Conservation (phyloP, 2,329 filamentous ascomycete genomes). For the Teratosphaeria destructans region DNA sequence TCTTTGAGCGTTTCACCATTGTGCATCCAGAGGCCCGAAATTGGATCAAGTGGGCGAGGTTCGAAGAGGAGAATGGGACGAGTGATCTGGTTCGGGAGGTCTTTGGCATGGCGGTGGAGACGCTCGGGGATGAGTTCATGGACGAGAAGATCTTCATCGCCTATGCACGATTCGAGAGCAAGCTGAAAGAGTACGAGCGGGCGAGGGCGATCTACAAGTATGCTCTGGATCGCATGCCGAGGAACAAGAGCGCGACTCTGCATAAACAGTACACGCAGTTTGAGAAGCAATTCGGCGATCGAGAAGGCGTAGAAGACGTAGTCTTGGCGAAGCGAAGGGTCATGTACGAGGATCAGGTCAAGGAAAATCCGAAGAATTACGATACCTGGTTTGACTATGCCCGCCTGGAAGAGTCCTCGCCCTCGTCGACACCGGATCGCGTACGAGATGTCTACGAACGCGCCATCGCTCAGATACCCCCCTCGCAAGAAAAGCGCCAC, state of each 20-base stretch:
- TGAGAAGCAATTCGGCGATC: slow-evolving; percentile 94
- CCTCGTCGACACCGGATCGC: slow-evolving; percentile 57
- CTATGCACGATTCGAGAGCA: slow-evolving; percentile 90
- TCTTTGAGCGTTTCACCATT: slow-evolving; percentile 82
- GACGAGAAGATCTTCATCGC: slow-evolving; percentile 93
- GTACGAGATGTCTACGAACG: slow-evolving; percentile 90
- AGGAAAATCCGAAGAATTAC: slow-evolving; percentile 92
- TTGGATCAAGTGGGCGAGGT: slow-evolving; percentile 98
- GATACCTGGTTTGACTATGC: slow-evolving; percentile 96
- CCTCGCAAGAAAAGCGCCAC: slow-evolving; percentile 90
- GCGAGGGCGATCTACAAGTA: slow-evolving; percentile 95
- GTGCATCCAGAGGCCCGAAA: slow-evolving; percentile 91
- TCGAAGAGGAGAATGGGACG: slow-evolving; percentile 91
- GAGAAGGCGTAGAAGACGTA: slow-evolving; percentile 87
- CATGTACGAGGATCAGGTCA: slow-evolving; percentile 88
- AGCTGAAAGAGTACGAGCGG: slow-evolving; percentile 89
- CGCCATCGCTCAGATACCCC: slow-evolving; percentile 89
- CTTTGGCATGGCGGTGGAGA: slow-evolving; percentile 78
- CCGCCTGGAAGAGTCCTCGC: slow-evolving; percentile 74
- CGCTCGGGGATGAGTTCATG: slow-evolving; percentile 86
- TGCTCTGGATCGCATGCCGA: slow-evolving; percentile 79
- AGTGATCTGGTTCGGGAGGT: slow-evolving; percentile 87
- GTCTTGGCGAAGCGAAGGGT: slow-evolving; percentile 88
- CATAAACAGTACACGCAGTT: slow-evolving; percentile 96
- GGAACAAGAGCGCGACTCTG: slow-evolving; percentile 71